Conservation (phyloP, 192 early-diverging fungal species). For the Coemansia sp. region DNA sequence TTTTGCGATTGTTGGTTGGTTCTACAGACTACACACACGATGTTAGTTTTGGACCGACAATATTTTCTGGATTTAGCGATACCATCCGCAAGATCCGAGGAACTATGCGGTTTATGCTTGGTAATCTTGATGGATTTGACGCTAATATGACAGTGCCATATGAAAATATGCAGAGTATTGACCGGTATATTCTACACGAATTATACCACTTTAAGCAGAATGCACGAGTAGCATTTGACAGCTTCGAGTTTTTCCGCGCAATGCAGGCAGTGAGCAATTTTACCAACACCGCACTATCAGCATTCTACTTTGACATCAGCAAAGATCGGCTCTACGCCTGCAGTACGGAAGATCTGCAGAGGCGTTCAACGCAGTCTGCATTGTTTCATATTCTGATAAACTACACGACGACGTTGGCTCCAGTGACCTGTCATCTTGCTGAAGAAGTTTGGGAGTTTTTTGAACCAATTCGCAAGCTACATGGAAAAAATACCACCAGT, state of each 20-base stretch:
- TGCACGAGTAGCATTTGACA: constrained; percentile 59
- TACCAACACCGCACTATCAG: constrained; percentile 64
- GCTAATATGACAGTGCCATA: constrained; percentile 49
- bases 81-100: constrained; percentile 73
- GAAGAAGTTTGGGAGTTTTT: constrained; percentile 75
- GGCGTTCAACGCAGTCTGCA: constrained; percentile 66
- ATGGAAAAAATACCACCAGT: constrained; percentile 47
- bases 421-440: constrained; percentile 64
- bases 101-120: constrained; percentile 74
- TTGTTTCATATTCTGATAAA: constrained; percentile 63
- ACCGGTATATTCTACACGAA: constrained; percentile 61
- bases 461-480: constrained; percentile 33
- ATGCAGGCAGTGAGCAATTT: constrained; percentile 67
- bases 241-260: constrained; percentile 63
- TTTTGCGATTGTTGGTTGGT: constrained; percentile 72
- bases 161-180: constrained; percentile 52
- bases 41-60: constrained; percentile 65
- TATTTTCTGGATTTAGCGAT: constrained; percentile 65
- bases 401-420: constrained; percentile 64
- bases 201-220: constrained; percentile 60
- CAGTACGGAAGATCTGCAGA: constrained; percentile 27
- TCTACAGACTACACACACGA: constrained; percentile 75
- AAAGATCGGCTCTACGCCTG: constrained; percentile 77
- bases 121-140: constrained; percentile 66
- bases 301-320: constrained; percentile 78